A percentile compares a stretch with the other conserved stretches of the same genome.
phyloP scores from a whole-genome alignment of 306 rosid species.

The Prunus armeniaca region DNA sequence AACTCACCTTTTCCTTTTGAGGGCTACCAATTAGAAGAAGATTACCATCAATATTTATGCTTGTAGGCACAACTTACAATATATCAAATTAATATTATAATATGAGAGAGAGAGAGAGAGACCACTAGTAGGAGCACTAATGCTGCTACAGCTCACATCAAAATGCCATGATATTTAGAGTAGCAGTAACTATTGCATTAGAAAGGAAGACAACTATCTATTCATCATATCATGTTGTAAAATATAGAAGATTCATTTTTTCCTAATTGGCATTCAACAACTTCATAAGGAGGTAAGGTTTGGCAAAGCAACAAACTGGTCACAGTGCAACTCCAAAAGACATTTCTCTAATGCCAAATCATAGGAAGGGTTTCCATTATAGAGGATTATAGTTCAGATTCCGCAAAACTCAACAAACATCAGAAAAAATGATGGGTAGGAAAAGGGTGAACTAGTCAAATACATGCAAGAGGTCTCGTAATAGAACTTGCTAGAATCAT shows the following conservation, averaged over 20 bases:
- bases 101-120: not conserved
- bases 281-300: not conserved
- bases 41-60: constrained; percentile 40
- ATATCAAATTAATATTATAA: constrained; percentile 7
- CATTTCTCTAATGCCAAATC: too few species aligned
- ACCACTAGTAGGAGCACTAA: not conserved
- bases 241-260: not conserved
- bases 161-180: not conserved
- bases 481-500: not conserved
- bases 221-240: not conserved
- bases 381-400: not conserved
- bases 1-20: constrained; percentile 43
- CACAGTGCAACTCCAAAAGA: not conserved
- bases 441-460: not conserved
- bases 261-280: not conserved
- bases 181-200: not conserved
- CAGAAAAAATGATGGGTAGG: too few species aligned
- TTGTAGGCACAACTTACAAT: constrained; percentile 69
- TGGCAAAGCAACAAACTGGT: not conserved
- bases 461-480: not conserved
- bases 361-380: not conserved
- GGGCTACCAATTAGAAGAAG: constrained; percentile 62
- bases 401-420: not conserved
- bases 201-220: not conserved
- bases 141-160: not conserved